These are phyloP conservation scores for Calonectria multiphialidica DNA, from an alignment of 2,329 filamentous ascomycete species.

Conservation along the genomic window DNA sequence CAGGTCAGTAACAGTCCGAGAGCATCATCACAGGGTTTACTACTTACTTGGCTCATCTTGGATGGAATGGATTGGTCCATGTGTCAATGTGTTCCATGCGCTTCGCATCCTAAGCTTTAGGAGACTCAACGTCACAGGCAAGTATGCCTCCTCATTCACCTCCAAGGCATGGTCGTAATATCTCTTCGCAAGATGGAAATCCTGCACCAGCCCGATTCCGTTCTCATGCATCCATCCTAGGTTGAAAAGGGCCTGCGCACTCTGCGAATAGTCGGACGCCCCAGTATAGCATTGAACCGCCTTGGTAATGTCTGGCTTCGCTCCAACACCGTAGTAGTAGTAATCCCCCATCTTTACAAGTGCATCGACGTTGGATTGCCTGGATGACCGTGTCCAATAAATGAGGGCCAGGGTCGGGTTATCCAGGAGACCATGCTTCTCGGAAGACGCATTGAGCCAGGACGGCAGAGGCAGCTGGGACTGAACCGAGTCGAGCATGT, in stretches of 20 bases:
- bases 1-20: constrained; percentile 42
- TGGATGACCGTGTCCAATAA: constrained; percentile 95
- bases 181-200: constrained; percentile 96
- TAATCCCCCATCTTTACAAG: constrained; percentile 99
- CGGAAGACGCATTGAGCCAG: constrained; percentile 60
- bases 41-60: constrained; percentile 86
- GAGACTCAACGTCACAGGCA: constrained; percentile 90
- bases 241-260: constrained; percentile 96
- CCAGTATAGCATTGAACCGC: constrained; percentile 93
- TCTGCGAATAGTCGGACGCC: constrained; percentile 90
- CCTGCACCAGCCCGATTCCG: constrained; percentile 90
- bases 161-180: constrained; percentile 95
- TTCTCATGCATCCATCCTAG: constrained; percentile 99
- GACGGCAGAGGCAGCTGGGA: constrained; percentile 56
- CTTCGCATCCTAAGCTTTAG: constrained; percentile 87
- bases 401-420: constrained; percentile 79
- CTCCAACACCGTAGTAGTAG: constrained; percentile 86
- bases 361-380: constrained; percentile 92
- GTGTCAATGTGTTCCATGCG: constrained; percentile 93
- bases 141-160: constrained; percentile 92
- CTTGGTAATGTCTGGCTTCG: constrained; percentile 79
- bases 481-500: constrained; percentile 81
- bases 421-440: constrained; percentile 55
- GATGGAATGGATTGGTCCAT: constrained; percentile 93
- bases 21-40: too few species aligned